Conservation (phyloP, 768 basidiomycete species). For the Serendipita sp. region DNA sequence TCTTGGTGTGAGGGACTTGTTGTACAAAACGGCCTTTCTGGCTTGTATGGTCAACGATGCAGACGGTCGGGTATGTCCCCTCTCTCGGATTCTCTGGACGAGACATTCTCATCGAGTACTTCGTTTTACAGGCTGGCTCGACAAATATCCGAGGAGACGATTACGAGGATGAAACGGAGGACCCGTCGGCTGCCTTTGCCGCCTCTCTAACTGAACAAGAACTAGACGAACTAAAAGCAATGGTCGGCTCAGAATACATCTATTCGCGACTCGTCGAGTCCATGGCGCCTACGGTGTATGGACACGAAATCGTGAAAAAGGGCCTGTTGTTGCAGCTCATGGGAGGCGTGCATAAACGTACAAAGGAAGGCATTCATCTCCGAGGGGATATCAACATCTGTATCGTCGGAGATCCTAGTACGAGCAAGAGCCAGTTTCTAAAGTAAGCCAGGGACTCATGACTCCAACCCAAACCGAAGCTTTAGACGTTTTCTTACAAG, state of each 20-base stretch:
- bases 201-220: constrained; percentile 83
- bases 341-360: constrained; percentile 98
- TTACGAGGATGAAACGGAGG: constrained; percentile 58
- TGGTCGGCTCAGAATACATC: constrained; percentile 91
- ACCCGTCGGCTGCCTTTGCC: constrained; percentile 56
- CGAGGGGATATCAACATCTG: constrained; percentile 98
- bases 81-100: not conserved
- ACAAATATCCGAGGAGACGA: constrained; percentile 85
- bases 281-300: constrained; percentile 96
- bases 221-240: constrained; percentile 81
- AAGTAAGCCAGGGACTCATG: constrained; percentile 42
- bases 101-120: not conserved
- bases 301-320: constrained; percentile 98
- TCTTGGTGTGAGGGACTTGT: constrained; percentile 84
- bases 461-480: not conserved
- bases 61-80: constrained; percentile 58
- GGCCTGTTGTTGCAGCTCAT: constrained; percentile 89
- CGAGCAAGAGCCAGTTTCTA: constrained; percentile 95
- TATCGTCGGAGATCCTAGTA: constrained; percentile 92
- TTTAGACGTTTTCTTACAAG: not conserved
- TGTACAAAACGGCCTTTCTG: constrained; percentile 97
- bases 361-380: constrained; percentile 91
- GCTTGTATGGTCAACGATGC: constrained; percentile 94
- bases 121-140: constrained; percentile 34
- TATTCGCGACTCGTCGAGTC: constrained; percentile 85